Evolutionary conservation across 2,329 filamentous ascomycete species (phyloP), one percentile per base, ranked within the genome.

Genomic region (Fusarium sp.): DNA sequence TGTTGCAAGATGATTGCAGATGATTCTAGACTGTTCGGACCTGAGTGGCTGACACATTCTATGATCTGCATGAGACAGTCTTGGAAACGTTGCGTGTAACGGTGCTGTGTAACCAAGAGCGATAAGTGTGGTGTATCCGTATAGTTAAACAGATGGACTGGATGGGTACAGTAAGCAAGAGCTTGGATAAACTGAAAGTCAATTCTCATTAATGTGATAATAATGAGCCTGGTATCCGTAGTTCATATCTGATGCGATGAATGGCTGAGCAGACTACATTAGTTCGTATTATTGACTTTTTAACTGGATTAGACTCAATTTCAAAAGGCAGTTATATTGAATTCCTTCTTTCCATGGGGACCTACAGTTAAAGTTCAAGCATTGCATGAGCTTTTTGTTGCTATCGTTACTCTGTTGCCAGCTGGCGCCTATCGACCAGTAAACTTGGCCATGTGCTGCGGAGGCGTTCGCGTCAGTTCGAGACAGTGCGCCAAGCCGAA

Each of bases 401-500:
- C 23, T 31, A 39, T 46, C 18, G 20, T 44, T 48, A 35, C 44
- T 64, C 21, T 64, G 23, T 60, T 41, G 53, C 43, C 43, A 37
- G 24, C 37, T 43, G 43, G 53, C 21, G 47, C 35, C 23, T 63
- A 42, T 56, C 55, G 48, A 52, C 68, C 70, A 74, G 72, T 74
- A 57, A 52, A 59, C 43, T 52, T 50, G 39, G 44, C 63, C 64
- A 66, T 62, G 60, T 72, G 70, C 42, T 41, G 24, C 23, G 56
- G 60, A 71, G 72, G 68, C 38, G 72, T 74, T 74, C 63, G 68
- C 65, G 41, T 63, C 69, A 70, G 69, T 71, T 56, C 48, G 47
- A 53, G 39, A 65, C 41, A 35, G 54, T 66, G 35, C 53, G 44
- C 44, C 46, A 55, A 39, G 37, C 56, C 29, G 24, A 44, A 43